Evolutionary conservation across 805 yeast genomes (phyloP).

Genomic region (Dipodascopsis uninucleata): DNA sequence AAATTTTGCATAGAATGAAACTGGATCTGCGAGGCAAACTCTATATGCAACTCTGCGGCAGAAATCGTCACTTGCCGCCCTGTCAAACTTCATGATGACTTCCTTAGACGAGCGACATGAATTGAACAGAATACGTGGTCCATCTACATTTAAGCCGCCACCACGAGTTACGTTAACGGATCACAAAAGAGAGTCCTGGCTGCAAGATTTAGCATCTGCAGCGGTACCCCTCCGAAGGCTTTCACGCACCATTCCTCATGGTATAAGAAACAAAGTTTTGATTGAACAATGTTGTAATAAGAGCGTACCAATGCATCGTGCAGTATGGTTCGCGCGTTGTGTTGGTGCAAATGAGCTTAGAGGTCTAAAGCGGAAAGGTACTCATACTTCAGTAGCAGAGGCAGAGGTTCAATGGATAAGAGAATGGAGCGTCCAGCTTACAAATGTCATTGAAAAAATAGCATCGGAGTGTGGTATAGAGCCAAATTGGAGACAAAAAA

Average conservation of each 20-base stretch:
- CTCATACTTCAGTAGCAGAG: conserved; percentile 23
- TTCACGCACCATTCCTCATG: conserved; percentile 84
- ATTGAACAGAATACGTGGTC: conserved; percentile 45
- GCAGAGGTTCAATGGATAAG: conserved; percentile 62
- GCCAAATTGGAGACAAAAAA: conserved; percentile 46
- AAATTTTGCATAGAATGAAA: conserved; percentile 47
- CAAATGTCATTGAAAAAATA: conserved; percentile 53
- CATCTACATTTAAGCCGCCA: conserved; percentile 68
- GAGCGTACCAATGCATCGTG: conserved; percentile 71
- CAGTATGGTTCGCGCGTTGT: conserved; percentile 87
- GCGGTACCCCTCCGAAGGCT: conserved; percentile 62
- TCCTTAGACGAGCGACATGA: conserved; percentile 49
- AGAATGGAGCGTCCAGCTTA: conserved; percentile 88
- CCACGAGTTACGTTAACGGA: conserved; percentile 89
- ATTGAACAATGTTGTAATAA: conserved; percentile 69
- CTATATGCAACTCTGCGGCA: conserved; percentile 42
- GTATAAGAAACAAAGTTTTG: conserved; percentile 67
- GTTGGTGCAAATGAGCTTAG: conserved; percentile 75
- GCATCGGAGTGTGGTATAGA: conserved; percentile 44
- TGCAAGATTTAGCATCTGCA: conserved; percentile 70
- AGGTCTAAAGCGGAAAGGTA: conserved; percentile 51
- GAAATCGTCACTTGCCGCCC: conserved; percentile 46
- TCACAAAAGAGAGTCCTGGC: conserved; percentile 80
- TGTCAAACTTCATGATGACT: conserved; percentile 46
- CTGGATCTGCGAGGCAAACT: conserved; percentile 63